These are phyloP conservation scores for Ganoderma leucocontextum DNA, from an alignment of 1,284 basidiomycete genomes.

Conservation along the genomic window DNA sequence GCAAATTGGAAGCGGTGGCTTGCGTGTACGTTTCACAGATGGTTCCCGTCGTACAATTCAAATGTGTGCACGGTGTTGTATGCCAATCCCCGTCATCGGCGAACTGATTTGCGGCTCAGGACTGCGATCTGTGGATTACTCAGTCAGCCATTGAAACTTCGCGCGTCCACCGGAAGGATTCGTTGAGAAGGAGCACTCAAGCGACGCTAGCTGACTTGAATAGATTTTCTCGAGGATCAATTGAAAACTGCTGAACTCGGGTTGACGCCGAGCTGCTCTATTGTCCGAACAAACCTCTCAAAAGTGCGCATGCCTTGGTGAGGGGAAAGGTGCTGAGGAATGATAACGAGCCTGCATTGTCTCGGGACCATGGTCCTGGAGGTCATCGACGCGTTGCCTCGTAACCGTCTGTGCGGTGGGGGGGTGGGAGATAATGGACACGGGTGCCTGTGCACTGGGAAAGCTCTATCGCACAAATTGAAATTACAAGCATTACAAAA, in stretches of 20 bases:
- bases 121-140: not conserved
- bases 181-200: not conserved
- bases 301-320: too few relatives aligned
- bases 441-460: not conserved
- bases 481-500: slow-evolving; percentile 12
- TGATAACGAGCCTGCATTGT: too few relatives aligned
- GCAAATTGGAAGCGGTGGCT: not conserved
- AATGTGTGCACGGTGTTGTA: not conserved
- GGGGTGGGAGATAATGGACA: not conserved
- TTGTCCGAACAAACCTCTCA: too few relatives aligned
- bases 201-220: too few relatives aligned
- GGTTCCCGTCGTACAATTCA: not conserved
- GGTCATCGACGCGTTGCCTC: too few relatives aligned
- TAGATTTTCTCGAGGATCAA: too few relatives aligned
- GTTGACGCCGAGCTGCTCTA: too few relatives aligned
- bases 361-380: too few relatives aligned
- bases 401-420: not conserved
- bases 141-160: not conserved
- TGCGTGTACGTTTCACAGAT: too few relatives aligned
- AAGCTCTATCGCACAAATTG: not conserved
- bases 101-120: not conserved
- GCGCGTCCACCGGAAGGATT: not conserved
- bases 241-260: too few relatives aligned
- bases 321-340: too few relatives aligned
- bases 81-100: not conserved